phyloP scores from a whole-genome alignment of 2,329 filamentous ascomycete species.

The Neoscytalidium dimidiatum region DNA sequence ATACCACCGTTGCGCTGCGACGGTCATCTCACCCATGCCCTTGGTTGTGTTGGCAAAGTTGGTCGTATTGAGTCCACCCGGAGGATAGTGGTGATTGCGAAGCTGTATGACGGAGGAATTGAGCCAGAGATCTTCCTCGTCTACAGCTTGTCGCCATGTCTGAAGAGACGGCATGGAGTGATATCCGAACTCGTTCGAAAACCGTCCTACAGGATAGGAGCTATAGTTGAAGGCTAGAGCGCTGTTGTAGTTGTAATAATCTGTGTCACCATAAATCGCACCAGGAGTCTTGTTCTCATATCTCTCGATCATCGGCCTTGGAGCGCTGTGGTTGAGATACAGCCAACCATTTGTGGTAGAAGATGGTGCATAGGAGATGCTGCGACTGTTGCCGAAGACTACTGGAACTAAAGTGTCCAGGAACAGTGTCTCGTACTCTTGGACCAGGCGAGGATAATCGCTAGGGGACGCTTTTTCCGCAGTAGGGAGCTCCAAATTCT shows the following conservation, averaged over 20 bases:
- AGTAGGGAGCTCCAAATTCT: slow-evolving; percentile 53
- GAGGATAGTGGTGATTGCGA: slow-evolving; percentile 62
- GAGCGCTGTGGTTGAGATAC: slow-evolving; percentile 54
- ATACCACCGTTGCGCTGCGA: slow-evolving; percentile 58
- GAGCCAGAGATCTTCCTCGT: slow-evolving; percentile 55
- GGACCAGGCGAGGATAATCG: slow-evolving; percentile 44
- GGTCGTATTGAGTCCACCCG: slow-evolving; percentile 49
- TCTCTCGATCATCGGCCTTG: slow-evolving; percentile 56
- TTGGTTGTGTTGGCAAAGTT: slow-evolving; percentile 47
- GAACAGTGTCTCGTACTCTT: slow-evolving; percentile 62
- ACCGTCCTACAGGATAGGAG: slow-evolving; percentile 59
- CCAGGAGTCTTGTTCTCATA: slow-evolving; percentile 58
- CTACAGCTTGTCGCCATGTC: slow-evolving; percentile 58
- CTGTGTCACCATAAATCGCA: slow-evolving; percentile 61
- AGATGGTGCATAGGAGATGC: slow-evolving; percentile 62
- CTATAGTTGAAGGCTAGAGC: slow-evolving; percentile 55
- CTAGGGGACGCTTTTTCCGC: slow-evolving; percentile 46
- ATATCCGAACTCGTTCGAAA: slow-evolving; percentile 66
- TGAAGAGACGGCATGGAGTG: slow-evolving; percentile 64
- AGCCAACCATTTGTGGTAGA: slow-evolving; percentile 63
- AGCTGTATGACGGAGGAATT: slow-evolving; percentile 58
- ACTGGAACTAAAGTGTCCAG: slow-evolving; percentile 56
- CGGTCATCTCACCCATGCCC: slow-evolving; percentile 61
- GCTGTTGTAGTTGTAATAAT: slow-evolving; percentile 62
- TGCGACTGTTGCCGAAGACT: slow-evolving; percentile 60